These are phyloP conservation scores for Lignosus rhinocerotis DNA, from an alignment of 1,284 basidiomycete genomes.

Conservation along the genomic window DNA sequence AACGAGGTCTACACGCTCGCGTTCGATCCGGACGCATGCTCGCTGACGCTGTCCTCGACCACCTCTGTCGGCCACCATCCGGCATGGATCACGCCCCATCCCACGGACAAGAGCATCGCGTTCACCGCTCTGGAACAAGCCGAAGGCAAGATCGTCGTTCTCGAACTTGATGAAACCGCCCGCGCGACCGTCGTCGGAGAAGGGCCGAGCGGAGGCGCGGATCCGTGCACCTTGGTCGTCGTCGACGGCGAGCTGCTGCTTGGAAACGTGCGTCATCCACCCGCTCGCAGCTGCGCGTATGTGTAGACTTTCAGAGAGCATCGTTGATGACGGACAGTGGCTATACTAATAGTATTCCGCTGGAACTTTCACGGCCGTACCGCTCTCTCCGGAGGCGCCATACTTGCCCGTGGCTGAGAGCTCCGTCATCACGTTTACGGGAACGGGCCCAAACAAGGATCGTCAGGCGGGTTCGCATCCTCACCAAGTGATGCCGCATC, in stretches of 20 bases:
- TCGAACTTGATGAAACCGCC: slow-evolving; percentile 50
- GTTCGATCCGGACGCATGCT: slow-evolving; percentile 39
- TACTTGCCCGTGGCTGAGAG: slow-evolving; percentile 35
- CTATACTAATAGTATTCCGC: slow-evolving; percentile 57
- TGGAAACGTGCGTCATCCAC: slow-evolving; percentile 60
- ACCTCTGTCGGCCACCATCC: slow-evolving; percentile 61
- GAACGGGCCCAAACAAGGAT: slow-evolving; percentile 57
- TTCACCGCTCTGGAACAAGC: slow-evolving; percentile 57
- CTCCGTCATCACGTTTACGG: slow-evolving; percentile 33
- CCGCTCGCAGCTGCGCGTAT: not conserved
- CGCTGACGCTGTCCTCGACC: slow-evolving; percentile 45
- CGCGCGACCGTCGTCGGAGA: slow-evolving; percentile 47
- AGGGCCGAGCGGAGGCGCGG: slow-evolving; percentile 52
- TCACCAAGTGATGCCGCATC: slow-evolving; percentile 58
- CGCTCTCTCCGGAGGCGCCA: slow-evolving; percentile 48
- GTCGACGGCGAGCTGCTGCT: slow-evolving; percentile 54
- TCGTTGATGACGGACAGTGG: not conserved
- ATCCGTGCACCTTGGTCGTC: slow-evolving; percentile 60
- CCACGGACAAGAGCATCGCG: slow-evolving; percentile 51
- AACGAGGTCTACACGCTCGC: slow-evolving; percentile 53
- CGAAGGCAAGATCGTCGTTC: slow-evolving; percentile 56
- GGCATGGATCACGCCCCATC: slow-evolving; percentile 68
- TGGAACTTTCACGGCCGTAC: slow-evolving; percentile 52
- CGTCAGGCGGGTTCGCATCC: slow-evolving; percentile 69
- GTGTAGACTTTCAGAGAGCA: not conserved